phyloP scores from a whole-genome alignment of 371 early-diverging fungal genomes.

The Synchytrium microbalum region DNA sequence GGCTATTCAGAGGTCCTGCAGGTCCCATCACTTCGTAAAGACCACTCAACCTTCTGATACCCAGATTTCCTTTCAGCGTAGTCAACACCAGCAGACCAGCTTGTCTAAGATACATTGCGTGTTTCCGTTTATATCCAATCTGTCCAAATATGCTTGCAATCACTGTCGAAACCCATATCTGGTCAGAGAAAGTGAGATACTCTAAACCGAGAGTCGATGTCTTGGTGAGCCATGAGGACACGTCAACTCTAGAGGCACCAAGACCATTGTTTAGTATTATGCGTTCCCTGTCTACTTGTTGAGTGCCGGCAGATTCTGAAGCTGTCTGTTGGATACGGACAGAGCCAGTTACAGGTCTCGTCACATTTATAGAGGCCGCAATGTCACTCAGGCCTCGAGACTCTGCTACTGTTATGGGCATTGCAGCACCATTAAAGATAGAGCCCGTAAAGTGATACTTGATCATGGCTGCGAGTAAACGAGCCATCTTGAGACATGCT shows the following conservation, averaged over 20 bases:
- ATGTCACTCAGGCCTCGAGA: background rate
- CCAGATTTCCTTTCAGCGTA: slow-evolving; percentile 12
- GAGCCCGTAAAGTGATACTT: slow-evolving; percentile 34
- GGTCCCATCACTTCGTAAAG: background rate
- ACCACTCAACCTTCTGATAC: slow-evolving; percentile 2
- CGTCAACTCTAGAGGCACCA: slow-evolving; percentile 40
- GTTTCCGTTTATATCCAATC: slow-evolving; percentile 62
- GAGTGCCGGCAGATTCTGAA: slow-evolving; percentile 10
- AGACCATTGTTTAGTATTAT: slow-evolving; percentile 14
- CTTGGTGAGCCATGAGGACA: slow-evolving; percentile 52
- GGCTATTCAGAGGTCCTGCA: no score
- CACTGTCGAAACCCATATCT: slow-evolving; percentile 39
- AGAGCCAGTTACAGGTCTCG: background rate
- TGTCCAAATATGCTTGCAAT: slow-evolving; percentile 53
- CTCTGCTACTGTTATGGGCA: slow-evolving; percentile 16
- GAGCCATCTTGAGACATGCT: slow-evolving; percentile 43
- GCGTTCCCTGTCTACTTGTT: slow-evolving; percentile 11
- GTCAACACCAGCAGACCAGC: slow-evolving; percentile 45
- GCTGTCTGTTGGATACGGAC: background rate
- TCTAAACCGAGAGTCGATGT: slow-evolving; percentile 43
- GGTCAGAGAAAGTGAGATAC: slow-evolving; percentile 50
- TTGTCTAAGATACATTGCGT: slow-evolving; percentile 63
- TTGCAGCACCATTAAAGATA: slow-evolving; percentile 24
- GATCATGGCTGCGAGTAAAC: slow-evolving; percentile 36
- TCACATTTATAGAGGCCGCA: background rate